phyloP scores from a whole-genome alignment of 768 basidiomycete genomes.

The Fistulinella prunicolor region DNA sequence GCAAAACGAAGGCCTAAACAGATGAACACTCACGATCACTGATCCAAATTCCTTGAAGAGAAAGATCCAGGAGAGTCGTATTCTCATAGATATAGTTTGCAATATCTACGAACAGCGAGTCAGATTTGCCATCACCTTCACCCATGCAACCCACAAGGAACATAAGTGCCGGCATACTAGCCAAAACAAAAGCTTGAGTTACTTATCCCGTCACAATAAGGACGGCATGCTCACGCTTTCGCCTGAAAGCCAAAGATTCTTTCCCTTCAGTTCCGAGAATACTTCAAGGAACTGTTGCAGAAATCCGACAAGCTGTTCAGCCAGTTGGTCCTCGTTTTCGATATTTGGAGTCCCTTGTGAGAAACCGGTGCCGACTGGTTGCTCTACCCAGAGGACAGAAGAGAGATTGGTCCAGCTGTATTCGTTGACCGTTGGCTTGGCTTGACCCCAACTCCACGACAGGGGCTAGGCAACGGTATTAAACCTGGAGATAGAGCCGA shows the following conservation, averaged over 20 bases:
- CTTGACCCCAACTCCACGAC: constrained; percentile 61
- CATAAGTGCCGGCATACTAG: constrained; percentile 73
- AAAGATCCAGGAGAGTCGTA: constrained; percentile 48
- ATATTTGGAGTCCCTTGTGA: constrained; percentile 68
- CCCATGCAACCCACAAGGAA: constrained; percentile 43
- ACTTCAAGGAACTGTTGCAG: constrained; percentile 73
- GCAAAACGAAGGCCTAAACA: not conserved
- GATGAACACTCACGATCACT: constrained; percentile 55
- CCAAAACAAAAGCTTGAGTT: not conserved
- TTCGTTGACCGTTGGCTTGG: constrained; percentile 59
- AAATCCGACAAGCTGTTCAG: constrained; percentile 54
- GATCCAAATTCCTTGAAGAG: constrained; percentile 70
- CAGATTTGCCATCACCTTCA: not conserved
- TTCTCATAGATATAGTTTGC: constrained; percentile 72
- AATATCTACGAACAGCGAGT: constrained; percentile 46
- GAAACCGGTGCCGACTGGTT: constrained; percentile 78
- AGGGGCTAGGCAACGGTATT: constrained; percentile 48
- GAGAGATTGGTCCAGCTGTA: constrained; percentile 81
- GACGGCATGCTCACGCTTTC: constrained; percentile 59
- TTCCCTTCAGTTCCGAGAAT: constrained; percentile 69
- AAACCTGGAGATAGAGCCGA: constrained; percentile 18
- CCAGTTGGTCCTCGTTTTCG: constrained; percentile 54
- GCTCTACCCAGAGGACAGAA: constrained; percentile 72
- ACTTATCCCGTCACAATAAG: not conserved
- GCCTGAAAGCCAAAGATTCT: constrained; percentile 67